Percentiles rank a stretch among this genome's conserved stretches.
Evolutionary conservation across 163 green algal genomes (phyloP).

Genomic region (Picocystis sp.): DNA sequence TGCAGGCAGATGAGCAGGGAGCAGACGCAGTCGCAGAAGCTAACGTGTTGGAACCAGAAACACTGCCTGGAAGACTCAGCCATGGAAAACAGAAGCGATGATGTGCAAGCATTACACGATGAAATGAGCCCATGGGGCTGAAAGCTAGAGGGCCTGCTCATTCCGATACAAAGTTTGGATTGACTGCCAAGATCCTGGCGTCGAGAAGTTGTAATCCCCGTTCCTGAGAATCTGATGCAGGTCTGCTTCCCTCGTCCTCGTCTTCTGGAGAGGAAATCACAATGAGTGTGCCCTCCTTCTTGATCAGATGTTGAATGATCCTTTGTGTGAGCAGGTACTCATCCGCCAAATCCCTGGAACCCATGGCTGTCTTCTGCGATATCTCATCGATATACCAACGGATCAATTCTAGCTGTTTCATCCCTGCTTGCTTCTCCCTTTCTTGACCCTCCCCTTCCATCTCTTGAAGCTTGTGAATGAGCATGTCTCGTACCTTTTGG

Average conservation of each 20-base stretch:
- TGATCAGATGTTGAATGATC: slow-evolving; percentile 64
- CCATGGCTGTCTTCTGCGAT: slow-evolving; percentile 13
- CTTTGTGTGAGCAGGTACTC: slow-evolving; percentile 57
- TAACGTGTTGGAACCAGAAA: too few species aligned
- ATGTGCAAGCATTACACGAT: too few species aligned
- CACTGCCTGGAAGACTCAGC: too few species aligned
- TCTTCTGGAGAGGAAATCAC: slow-evolving; percentile 36
- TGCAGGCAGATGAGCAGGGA: too few species aligned
- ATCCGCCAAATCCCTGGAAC: slow-evolving; percentile 29
- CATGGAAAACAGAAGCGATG: too few species aligned
- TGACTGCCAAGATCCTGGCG: too few species aligned
- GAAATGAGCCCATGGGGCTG: too few species aligned
- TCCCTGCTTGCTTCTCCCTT: slow-evolving; percentile 14
- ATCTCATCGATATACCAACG: slow-evolving; percentile 57
- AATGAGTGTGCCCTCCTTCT: slow-evolving; percentile 45
- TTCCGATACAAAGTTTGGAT: too few species aligned
- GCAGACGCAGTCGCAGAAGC: too few species aligned
- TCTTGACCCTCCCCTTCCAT: slow-evolving; percentile 19
- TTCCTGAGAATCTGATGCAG: background rate
- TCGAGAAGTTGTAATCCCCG: too few species aligned
- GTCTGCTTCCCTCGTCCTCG: slow-evolving; percentile 17
- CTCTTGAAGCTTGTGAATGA: slow-evolving; percentile 39
- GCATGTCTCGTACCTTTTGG: slow-evolving; percentile 51
- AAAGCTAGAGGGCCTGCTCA: too few species aligned
- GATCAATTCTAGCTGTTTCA: slow-evolving; percentile 49